Evolutionary conservation across 1,139 yeast species (phyloP).

Genomic region (Sugiyamaella sp.): DNA sequence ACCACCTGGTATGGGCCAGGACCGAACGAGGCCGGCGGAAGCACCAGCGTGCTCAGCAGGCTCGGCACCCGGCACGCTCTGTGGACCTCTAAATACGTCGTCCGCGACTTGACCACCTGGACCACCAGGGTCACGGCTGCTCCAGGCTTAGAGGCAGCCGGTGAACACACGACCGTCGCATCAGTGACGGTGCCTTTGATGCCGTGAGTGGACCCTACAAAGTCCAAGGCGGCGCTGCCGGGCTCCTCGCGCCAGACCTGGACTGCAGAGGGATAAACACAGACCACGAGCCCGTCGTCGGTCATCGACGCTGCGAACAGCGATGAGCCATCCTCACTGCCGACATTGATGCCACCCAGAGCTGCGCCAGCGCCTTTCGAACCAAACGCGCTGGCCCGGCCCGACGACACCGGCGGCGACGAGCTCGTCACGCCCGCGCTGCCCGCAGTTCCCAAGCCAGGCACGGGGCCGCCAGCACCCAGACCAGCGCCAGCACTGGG

Average conservation of each 20-base stretch:
- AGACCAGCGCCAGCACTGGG: conserved; percentile 7
- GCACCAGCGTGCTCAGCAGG: conserved; percentile 27
- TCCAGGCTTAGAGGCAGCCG: background rate
- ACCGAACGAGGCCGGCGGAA: conserved; percentile 36
- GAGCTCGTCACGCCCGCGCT: too few relatives aligned
- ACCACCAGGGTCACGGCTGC: conserved; percentile 23
- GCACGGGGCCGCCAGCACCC: background rate
- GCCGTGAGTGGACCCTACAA: conserved; percentile 30
- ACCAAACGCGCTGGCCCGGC: too few relatives aligned
- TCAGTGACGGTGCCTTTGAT: conserved; percentile 31
- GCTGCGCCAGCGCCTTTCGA: conserved; percentile 2
- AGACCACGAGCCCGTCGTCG: conserved; percentile 22
- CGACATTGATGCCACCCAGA: background rate
- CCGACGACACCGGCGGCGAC: too few relatives aligned
- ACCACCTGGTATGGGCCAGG: conserved; percentile 32
- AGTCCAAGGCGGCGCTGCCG: conserved; percentile 26
- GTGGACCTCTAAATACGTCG: conserved; percentile 31
- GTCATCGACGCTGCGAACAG: background rate
- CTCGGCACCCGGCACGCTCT: conserved; percentile 23
- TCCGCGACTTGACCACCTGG: conserved; percentile 28
- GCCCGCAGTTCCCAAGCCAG: too few relatives aligned
- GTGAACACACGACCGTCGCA: conserved; percentile 21
- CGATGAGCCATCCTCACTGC: background rate
- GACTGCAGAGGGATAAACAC: conserved; percentile 29
- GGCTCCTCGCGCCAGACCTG: conserved; percentile 33